These are phyloP conservation scores for Hura crepitans DNA, from an alignment of 441 rosid species.

Conservation along the genomic window DNA sequence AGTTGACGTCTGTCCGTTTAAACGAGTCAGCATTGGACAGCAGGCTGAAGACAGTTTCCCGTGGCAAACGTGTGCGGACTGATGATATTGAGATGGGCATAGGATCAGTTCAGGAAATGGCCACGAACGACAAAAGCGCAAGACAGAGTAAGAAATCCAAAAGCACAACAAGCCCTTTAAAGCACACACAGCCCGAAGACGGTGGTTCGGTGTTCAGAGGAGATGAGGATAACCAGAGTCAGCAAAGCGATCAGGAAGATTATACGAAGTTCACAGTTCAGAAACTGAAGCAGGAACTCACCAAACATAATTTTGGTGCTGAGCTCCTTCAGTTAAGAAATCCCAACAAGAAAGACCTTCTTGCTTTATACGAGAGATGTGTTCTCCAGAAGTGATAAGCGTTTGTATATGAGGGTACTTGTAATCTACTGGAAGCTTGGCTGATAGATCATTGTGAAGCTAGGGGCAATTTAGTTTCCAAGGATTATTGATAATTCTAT, in stretches of 20 bases:
- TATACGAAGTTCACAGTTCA: slow-evolving; percentile 72
- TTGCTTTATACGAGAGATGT: slow-evolving; percentile 70
- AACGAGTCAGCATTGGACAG: slow-evolving; percentile 80
- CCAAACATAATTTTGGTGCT: slow-evolving; percentile 73
- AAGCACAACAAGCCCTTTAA: slow-evolving; percentile 57
- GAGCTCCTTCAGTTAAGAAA: slow-evolving; percentile 70
- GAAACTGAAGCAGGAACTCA: slow-evolving; percentile 84
- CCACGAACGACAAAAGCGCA: slow-evolving; percentile 40
- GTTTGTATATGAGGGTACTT: slow-evolving; percentile 29
- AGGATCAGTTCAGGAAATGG: slow-evolving; percentile 59
- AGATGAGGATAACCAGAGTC: slow-evolving; percentile 60
- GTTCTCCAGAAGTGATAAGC: slow-evolving; percentile 55
- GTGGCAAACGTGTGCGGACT: slow-evolving; percentile 61
- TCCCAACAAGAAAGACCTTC: slow-evolving; percentile 82
- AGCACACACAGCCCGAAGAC: slow-evolving; percentile 50
- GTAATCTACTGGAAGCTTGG: slow-evolving; percentile 23
- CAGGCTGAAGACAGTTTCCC: slow-evolving; percentile 75
- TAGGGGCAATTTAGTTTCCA: slow-evolving; percentile 1
- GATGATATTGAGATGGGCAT: slow-evolving; percentile 67
- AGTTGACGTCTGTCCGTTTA: slow-evolving; percentile 72
- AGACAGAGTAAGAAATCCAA: slow-evolving; percentile 64
- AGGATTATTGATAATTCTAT: background rate
- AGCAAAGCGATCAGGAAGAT: slow-evolving; percentile 59
- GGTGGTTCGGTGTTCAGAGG: slow-evolving; percentile 64
- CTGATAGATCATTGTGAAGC: slow-evolving; percentile 18